These are phyloP conservation scores for Candida verbasci DNA, from an alignment of 805 yeast genomes.

Conservation along the genomic window DNA sequence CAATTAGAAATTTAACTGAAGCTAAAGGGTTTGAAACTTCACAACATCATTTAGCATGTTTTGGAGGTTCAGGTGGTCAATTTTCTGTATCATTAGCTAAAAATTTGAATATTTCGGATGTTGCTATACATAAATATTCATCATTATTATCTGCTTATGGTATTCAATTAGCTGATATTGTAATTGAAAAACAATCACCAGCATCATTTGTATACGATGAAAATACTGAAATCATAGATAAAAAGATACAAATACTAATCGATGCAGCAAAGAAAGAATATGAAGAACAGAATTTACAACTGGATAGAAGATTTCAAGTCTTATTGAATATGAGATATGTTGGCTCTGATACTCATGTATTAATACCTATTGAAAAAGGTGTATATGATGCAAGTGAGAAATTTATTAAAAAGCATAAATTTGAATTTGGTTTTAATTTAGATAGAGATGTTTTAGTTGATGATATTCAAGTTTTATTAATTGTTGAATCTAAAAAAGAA, in stretches of 20 bases:
- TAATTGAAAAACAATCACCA: slow-evolving; percentile 33
- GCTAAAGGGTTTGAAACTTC: slow-evolving; percentile 26
- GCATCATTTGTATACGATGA: slow-evolving; percentile 22
- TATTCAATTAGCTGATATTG: slow-evolving; percentile 29
- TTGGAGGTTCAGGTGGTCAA: slow-evolving; percentile 39
- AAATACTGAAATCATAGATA: slow-evolving; percentile 34
- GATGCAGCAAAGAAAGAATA: slow-evolving; percentile 36
- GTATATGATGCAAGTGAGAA: slow-evolving; percentile 18
- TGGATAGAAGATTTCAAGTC: slow-evolving; percentile 51
- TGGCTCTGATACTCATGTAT: slow-evolving; percentile 86
- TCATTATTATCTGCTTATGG: slow-evolving; percentile 33
- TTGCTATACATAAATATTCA: slow-evolving; percentile 31
- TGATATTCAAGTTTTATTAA: slow-evolving; percentile 42
- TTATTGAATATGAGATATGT: slow-evolving; percentile 75
- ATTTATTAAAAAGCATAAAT: slow-evolving; percentile 26
- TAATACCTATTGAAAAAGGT: slow-evolving; percentile 45
- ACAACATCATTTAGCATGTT: slow-evolving; percentile 29
- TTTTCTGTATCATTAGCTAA: slow-evolving; percentile 25
- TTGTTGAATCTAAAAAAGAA: slow-evolving; percentile 52
- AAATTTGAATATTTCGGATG: slow-evolving; percentile 23
- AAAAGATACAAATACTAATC: slow-evolving; percentile 43
- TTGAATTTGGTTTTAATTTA: slow-evolving; percentile 34
- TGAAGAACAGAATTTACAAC: slow-evolving; percentile 46
- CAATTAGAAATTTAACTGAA: slow-evolving; percentile 33
- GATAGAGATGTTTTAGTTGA: slow-evolving; percentile 33